Conservation (phyloP, 2,329 filamentous ascomycete genomes). For the Alternaria rosae region DNA sequence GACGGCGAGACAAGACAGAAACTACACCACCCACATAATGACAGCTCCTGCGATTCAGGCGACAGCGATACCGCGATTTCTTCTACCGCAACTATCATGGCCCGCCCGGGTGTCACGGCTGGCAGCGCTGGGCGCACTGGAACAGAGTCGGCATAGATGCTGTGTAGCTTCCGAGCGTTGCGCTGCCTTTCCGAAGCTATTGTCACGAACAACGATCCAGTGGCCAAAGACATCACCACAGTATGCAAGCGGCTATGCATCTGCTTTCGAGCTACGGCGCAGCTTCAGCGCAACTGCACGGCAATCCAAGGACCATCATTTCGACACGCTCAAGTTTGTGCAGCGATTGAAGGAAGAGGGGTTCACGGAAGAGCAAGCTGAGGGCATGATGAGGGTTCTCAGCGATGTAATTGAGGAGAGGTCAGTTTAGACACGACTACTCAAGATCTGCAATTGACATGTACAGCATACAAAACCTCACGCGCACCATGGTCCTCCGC, state of each 20-base stretch:
- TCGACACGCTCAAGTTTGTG: slow-evolving; percentile 97
- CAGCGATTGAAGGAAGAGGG: slow-evolving; percentile 88
- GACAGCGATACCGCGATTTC: slow-evolving; percentile 47
- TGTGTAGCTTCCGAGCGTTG: slow-evolving; percentile 23
- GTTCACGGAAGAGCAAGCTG: slow-evolving; percentile 93
- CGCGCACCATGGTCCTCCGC: slow-evolving; percentile 94
- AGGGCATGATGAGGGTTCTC: slow-evolving; percentile 97
- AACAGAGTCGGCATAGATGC: slow-evolving; percentile 24
- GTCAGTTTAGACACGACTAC: slow-evolving; percentile 50
- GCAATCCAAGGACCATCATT: slow-evolving; percentile 82
- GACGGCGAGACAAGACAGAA: slow-evolving; percentile 7
- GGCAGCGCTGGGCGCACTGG: slow-evolving; percentile 16
- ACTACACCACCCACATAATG: slow-evolving; percentile 36
- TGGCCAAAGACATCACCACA: slow-evolving; percentile 12
- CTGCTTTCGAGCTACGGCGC: slow-evolving; percentile 27
- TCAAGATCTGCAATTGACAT: not conserved
- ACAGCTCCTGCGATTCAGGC: slow-evolving; percentile 29
- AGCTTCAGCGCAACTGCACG: slow-evolving; percentile 72
- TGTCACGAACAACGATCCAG: slow-evolving; percentile 10
- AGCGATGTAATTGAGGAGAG: slow-evolving; percentile 97
- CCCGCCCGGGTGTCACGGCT: slow-evolving; percentile 37
- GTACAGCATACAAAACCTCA: slow-evolving; percentile 91
- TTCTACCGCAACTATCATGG: slow-evolving; percentile 50
- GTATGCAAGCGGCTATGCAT: slow-evolving; percentile 7
- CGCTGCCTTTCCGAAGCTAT: slow-evolving; percentile 12